Conservation (phyloP, 2,329 filamentous ascomycete genomes). For the Botrytis tulipae region DNA sequence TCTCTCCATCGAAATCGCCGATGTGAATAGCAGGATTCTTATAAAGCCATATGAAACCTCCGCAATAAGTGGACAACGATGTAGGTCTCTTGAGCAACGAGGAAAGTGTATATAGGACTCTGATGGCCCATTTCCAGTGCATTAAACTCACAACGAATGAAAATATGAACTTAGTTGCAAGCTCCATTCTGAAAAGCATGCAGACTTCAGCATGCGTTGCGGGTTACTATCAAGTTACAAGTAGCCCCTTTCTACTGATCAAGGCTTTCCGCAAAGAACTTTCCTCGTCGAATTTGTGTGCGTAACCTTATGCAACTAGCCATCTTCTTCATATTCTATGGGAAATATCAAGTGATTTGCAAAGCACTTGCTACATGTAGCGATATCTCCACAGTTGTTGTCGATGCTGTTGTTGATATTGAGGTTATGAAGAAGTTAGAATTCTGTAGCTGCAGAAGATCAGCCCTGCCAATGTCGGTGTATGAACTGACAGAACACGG, state of each 20-base stretch:
- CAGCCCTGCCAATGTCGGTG: neutral
- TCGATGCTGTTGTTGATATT: neutral
- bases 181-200: accelerated
- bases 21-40: neutral
- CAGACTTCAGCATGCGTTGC: neutral
- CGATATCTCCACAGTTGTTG: neutral
- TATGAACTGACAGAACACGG: neutral
- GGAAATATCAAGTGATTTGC: accelerated
- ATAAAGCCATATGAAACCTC: neutral
- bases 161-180: neutral
- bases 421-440: neutral
- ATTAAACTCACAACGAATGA: neutral
- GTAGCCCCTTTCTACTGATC: neutral
- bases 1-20: neutral
- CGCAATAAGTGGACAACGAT: neutral
- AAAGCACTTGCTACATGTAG: neutral
- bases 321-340: no score
- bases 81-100: neutral
- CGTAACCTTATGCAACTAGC: neutral
- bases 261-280: neutral
- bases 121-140: neutral
- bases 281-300: neutral
- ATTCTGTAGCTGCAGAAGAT: neutral
- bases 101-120: neutral
- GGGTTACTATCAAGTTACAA: neutral